Percentiles rank a stretch among this genome's conserved stretches.
These are phyloP conservation scores for Aaosphaeria arxii DNA, from an alignment of 2,329 filamentous ascomycete genomes.

Conservation along the genomic window DNA sequence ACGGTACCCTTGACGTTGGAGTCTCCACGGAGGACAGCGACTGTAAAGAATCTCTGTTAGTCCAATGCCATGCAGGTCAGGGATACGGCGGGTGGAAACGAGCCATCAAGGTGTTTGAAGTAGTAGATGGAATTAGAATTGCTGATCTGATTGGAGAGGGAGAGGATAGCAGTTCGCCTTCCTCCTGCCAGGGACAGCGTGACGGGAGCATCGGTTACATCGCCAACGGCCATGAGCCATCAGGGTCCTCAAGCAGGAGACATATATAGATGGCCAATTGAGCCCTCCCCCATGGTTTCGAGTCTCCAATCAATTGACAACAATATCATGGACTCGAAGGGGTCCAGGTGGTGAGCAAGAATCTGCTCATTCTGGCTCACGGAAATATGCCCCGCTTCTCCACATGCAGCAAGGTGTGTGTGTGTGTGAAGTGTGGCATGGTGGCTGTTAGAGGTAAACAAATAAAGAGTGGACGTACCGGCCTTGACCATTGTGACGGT, in stretches of 20 bases:
- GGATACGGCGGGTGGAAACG: neutral
- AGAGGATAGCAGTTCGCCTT: neutral
- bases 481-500: constrained; percentile 96
- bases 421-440: constrained; percentile 3
- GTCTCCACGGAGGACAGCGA: constrained; percentile 96
- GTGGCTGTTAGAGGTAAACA: no score
- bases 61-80: neutral
- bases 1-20: constrained; percentile 92
- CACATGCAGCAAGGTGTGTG: constrained; percentile 18
- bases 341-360: constrained; percentile 30
- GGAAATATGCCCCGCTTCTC: constrained; percentile 33
- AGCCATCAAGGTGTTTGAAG: constrained; percentile 28
- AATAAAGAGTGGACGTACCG: constrained; percentile 59
- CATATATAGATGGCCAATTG: constrained; percentile 14
- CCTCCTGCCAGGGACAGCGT: neutral
- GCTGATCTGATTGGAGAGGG: constrained; percentile 18
- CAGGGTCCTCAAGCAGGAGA: constrained; percentile 13
- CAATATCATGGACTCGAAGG: no score
- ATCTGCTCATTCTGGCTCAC: constrained; percentile 61
- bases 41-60: constrained; percentile 48
- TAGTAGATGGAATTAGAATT: neutral
- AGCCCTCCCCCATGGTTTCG: constrained; percentile 4
- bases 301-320: no score
- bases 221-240: constrained; percentile 1
- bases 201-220: constrained; percentile 5